phyloP scores from a whole-genome alignment of 306 rosid species.

The Glycine latifolia region DNA sequence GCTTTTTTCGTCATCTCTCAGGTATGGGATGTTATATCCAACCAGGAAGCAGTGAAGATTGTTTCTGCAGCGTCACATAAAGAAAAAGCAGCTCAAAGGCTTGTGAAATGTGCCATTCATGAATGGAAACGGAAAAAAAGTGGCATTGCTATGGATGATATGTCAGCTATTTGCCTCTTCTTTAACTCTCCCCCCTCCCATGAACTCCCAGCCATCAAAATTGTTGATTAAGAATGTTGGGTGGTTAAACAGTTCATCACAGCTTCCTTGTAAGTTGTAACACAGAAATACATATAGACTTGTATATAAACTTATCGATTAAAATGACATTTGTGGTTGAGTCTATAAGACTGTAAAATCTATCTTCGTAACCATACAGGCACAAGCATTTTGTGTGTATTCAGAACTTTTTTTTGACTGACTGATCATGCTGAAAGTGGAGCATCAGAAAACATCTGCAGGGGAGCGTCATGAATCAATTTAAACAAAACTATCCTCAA shows the following conservation, averaged over 20 bases:
- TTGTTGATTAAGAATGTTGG: constrained; percentile 1
- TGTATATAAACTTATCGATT: neutral
- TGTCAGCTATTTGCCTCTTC: constrained; percentile 79
- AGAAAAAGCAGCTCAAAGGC: constrained; percentile 66
- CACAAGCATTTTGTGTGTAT: neutral
- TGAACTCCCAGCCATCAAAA: constrained; percentile 4
- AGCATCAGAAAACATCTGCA: too few relatives aligned
- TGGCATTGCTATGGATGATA: constrained; percentile 78
- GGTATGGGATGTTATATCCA: constrained; percentile 85
- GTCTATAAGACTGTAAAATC: neutral
- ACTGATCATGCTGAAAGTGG: neutral
- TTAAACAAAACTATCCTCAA: too few relatives aligned
- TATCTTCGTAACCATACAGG: neutral
- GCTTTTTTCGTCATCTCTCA: constrained; percentile 19
- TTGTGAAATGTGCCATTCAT: constrained; percentile 64
- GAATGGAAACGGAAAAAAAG: constrained; percentile 78
- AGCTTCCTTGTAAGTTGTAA: neutral
- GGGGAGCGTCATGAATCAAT: too few relatives aligned
- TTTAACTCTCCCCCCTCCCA: constrained; percentile 46
- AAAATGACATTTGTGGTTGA: neutral
- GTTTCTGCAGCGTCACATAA: constrained; percentile 56
- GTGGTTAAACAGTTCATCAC: neutral
- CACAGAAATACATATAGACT: neutral
- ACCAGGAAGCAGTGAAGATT: constrained; percentile 72
- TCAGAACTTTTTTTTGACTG: neutral